phyloP scores from a whole-genome alignment of 768 basidiomycete genomes.

The Amanita phalloides region DNA sequence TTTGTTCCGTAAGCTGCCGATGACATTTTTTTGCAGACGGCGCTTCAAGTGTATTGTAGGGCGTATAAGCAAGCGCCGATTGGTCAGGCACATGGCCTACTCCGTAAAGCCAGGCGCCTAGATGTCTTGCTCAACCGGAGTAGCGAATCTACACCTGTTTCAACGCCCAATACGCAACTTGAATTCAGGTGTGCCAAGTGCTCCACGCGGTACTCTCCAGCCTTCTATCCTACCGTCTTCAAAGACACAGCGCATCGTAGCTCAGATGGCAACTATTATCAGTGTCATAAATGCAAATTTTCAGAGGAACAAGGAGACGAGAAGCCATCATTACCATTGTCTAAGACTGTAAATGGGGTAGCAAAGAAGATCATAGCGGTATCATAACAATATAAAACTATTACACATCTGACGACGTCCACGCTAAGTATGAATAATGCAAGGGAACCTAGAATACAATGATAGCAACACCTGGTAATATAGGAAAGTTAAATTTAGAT shows the following conservation, averaged over 20 bases:
- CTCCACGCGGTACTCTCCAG: slow-evolving; percentile 61
- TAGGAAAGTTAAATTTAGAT: slow-evolving; percentile 12
- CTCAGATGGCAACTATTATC: slow-evolving; percentile 16
- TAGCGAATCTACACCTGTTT: slow-evolving; percentile 11
- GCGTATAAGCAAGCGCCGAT: slow-evolving; percentile 74
- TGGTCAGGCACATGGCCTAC: slow-evolving; percentile 67
- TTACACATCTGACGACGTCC: slow-evolving; percentile 1
- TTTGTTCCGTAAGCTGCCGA: neutral
- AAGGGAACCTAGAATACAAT: slow-evolving; percentile 5
- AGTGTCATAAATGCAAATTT: slow-evolving; percentile 41
- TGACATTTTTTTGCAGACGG: slow-evolving; percentile 43
- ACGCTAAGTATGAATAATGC: slow-evolving; percentile 5
- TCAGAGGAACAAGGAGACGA: slow-evolving; percentile 10
- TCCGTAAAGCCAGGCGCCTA: slow-evolving; percentile 82
- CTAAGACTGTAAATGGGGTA: slow-evolving; percentile 6
- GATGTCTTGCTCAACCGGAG: slow-evolving; percentile 50
- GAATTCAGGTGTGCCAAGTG: slow-evolving; percentile 52
- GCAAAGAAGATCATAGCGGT: slow-evolving; percentile 19
- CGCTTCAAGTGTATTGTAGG: slow-evolving; percentile 79
- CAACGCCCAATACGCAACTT: slow-evolving; percentile 9
- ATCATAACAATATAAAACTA: slow-evolving; percentile 16
- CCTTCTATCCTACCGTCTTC: slow-evolving; percentile 52
- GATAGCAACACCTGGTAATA: slow-evolving; percentile 6
- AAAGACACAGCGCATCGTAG: slow-evolving; percentile 6
- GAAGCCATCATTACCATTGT: neutral